phyloP scores from a whole-genome alignment of 2,329 filamentous ascomycete genomes.

The Colletotrichum horii region DNA sequence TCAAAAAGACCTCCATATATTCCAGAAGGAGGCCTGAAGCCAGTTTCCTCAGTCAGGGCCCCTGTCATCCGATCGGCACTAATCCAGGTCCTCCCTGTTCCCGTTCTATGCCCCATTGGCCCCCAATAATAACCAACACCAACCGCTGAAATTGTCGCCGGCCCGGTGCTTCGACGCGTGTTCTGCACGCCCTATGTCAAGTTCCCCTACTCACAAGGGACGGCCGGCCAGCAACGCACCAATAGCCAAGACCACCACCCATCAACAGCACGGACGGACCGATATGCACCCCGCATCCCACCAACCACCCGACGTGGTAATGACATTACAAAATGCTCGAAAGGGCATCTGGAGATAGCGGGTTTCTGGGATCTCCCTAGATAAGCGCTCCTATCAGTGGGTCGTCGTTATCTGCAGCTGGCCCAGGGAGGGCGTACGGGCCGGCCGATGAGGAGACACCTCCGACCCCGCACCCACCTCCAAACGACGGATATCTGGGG shows the following conservation, averaged over 20 bases:
- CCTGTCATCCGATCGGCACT: background rate
- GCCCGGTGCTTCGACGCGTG: background rate
- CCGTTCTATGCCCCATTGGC: background rate
- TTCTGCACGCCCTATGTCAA: background rate
- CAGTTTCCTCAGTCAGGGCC: background rate
- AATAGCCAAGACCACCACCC: background rate
- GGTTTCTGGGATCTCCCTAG: background rate
- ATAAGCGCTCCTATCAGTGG: constrained; percentile 13
- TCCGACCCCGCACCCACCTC: constrained; percentile 1
- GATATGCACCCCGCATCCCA: constrained; percentile 9
- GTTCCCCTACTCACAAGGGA: background rate
- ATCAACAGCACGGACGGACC: background rate
- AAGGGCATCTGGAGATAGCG: background rate
- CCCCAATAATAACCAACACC: background rate
- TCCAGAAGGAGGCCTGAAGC: background rate
- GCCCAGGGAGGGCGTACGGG: background rate
- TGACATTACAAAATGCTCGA: background rate
- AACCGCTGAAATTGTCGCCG: background rate
- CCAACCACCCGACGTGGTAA: background rate
- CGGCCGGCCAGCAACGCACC: background rate
- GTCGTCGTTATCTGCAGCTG: constrained; percentile 5
- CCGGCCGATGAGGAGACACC: background rate
- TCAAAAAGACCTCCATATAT: background rate
- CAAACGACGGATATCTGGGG: background rate
- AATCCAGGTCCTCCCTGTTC: background rate